Conservation (phyloP, 202 grass and related monocot genomes). For the Schoenoplectus tabernaemontani region DNA sequence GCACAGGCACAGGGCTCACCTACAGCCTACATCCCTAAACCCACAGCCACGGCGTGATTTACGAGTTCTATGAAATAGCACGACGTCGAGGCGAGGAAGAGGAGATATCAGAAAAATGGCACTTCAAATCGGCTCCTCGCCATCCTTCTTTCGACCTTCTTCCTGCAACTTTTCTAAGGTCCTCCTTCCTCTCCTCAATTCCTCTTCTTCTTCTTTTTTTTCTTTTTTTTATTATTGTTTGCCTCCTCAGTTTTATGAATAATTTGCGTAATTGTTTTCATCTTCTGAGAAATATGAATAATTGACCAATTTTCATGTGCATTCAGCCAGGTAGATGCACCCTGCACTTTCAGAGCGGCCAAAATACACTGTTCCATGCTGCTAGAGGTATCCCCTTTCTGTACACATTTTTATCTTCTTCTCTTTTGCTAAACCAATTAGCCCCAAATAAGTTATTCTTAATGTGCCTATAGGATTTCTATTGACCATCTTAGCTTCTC, state of each 20-base stretch:
- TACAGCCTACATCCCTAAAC: background rate
- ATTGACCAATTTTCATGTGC: background rate
- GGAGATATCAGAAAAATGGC: background rate
- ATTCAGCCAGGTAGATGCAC: background rate
- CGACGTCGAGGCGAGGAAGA: background rate
- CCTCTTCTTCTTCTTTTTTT: background rate
- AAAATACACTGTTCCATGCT: background rate
- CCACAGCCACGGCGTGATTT: background rate
- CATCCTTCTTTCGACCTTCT: slow-evolving; percentile 5
- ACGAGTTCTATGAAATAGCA: background rate
- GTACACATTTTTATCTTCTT: background rate
- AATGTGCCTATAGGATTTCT: background rate
- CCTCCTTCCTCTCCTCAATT: background rate
- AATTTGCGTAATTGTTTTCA: background rate
- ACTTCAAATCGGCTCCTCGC: slow-evolving; percentile 4
- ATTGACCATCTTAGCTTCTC: background rate
- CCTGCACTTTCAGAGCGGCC: background rate
- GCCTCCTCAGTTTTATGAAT: background rate
- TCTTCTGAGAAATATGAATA: background rate
- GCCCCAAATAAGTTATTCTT: background rate
- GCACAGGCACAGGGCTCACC: too few relatives aligned
- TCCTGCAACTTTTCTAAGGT: slow-evolving; percentile 1
- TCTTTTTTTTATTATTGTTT: background rate
- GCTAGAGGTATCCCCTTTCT: slow-evolving; percentile 1
- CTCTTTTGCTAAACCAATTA: background rate